These are phyloP conservation scores for Somion occarium DNA, from an alignment of 1,284 basidiomycete species.

Conservation along the genomic window DNA sequence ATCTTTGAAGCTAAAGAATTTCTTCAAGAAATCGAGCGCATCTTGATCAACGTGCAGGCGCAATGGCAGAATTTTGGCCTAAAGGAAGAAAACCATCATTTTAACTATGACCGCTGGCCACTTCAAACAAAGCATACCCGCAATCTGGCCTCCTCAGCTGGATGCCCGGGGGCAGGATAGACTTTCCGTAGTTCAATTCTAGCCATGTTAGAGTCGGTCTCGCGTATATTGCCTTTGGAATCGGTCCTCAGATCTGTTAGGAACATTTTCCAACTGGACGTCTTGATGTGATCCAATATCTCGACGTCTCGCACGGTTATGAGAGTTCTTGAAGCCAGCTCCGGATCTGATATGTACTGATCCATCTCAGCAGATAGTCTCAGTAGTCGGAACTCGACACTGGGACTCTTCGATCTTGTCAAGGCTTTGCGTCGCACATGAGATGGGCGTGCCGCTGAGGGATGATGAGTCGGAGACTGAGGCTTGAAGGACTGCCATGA, in stretches of 20 bases:
- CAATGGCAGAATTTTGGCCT: constrained; percentile 88
- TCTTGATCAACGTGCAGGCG: constrained; percentile 97
- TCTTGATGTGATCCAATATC: constrained; percentile 96
- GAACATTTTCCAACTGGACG: constrained; percentile 98
- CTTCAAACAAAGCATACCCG: constrained; percentile 47
- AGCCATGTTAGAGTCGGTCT: constrained; percentile 93
- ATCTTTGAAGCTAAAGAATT: constrained; percentile 89
- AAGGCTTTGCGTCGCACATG: constrained; percentile 57
- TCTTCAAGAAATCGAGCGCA: constrained; percentile 96
- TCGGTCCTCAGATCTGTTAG: constrained; percentile 81
- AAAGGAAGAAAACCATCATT: constrained; percentile 1
- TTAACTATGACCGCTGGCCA: not conserved
- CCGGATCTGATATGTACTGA: constrained; percentile 52
- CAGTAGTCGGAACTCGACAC: constrained; percentile 81
- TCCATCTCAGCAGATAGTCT: constrained; percentile 67
- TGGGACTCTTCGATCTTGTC: constrained; percentile 73
- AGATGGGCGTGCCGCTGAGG: constrained; percentile 34
- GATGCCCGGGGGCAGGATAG: constrained; percentile 59
- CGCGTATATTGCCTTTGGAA: constrained; percentile 79
- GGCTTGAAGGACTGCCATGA: constrained; percentile 79
- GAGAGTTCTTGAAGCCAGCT: constrained; percentile 61
- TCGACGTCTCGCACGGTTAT: constrained; percentile 71
- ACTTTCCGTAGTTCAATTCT: constrained; percentile 76
- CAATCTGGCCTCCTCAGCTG: constrained; percentile 77
- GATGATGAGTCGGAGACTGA: constrained; percentile 32